phyloP scores from a whole-genome alignment of 768 basidiomycete genomes.

The Tylopilus rubrobrunneus region DNA sequence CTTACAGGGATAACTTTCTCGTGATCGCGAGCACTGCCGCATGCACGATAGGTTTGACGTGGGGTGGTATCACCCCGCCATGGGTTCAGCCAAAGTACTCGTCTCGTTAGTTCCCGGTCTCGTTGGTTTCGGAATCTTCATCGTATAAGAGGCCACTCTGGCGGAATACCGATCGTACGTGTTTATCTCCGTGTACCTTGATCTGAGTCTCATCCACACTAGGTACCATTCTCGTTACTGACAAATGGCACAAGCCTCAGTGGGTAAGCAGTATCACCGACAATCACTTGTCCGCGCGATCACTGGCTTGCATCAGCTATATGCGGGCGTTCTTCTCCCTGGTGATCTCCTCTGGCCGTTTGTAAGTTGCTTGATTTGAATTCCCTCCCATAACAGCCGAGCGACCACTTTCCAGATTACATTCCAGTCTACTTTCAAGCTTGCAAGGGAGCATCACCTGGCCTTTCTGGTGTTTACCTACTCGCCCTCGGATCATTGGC shows the following conservation, averaged over 20 bases:
- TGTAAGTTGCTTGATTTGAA: slow-evolving; percentile 17
- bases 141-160: slow-evolving; percentile 36
- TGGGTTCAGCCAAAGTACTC: slow-evolving; percentile 39
- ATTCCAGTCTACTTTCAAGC: no score
- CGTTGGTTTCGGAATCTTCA: slow-evolving; percentile 34
- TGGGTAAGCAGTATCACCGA: slow-evolving; percentile 14
- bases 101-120: slow-evolving; percentile 42
- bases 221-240: slow-evolving; percentile 20
- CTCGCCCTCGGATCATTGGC: no score
- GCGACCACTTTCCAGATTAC: neutral
- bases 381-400: neutral
- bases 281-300: neutral
- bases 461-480: no score
- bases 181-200: neutral
- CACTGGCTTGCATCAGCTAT: neutral
- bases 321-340: neutral
- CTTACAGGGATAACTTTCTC: slow-evolving; percentile 38
- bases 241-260: slow-evolving; percentile 30
- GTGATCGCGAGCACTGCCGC: slow-evolving; percentile 35
- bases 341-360: neutral
- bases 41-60: slow-evolving; percentile 41
- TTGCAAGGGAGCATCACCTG: no score
- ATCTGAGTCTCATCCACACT: no score
- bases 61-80: slow-evolving; percentile 41
- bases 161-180: slow-evolving; percentile 29